These are phyloP conservation scores for Podospora pseudopauciseta DNA, from an alignment of 495 filamentous ascomycete species.

Conservation along the genomic window DNA sequence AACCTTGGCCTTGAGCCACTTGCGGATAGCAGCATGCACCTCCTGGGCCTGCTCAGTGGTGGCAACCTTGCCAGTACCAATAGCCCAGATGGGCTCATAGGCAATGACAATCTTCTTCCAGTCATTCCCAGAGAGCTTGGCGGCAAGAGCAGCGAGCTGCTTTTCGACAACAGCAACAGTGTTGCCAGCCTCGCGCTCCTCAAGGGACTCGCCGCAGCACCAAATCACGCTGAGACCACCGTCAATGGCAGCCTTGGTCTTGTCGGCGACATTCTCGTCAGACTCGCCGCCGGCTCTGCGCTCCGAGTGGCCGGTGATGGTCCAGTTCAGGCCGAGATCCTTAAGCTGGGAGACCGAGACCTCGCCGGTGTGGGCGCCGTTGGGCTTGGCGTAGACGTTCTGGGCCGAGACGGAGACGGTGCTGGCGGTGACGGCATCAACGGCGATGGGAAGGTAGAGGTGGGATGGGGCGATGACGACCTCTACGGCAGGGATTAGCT, in stretches of 20 bases:
- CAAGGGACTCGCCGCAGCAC: constrained; percentile 92
- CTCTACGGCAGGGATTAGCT: constrained; percentile 50
- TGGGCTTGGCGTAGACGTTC: constrained; percentile 95
- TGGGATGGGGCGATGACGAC: constrained; percentile 89
- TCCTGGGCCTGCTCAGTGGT: constrained; percentile 91
- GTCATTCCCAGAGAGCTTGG: constrained; percentile 62
- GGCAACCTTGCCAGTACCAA: constrained; percentile 96
- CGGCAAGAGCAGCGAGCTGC: constrained; percentile 66
- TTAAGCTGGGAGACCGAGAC: constrained; percentile 87
- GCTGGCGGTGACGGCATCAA: constrained; percentile 57
- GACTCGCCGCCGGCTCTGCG: constrained; percentile 79
- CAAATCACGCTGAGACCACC: constrained; percentile 87
- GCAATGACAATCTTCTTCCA: constrained; percentile 95
- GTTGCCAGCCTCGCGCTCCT: constrained; percentile 82
- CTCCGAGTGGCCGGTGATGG: constrained; percentile 90
- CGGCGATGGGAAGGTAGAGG: constrained; percentile 83
- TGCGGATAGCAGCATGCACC: constrained; percentile 86
- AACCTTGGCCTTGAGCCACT: constrained; percentile 76
- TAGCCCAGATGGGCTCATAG: constrained; percentile 99
- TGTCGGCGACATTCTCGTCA: constrained; percentile 82
- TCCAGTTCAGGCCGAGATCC: constrained; percentile 83
- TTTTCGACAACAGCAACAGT: constrained; percentile 87
- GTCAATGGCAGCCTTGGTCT: constrained; percentile 86
- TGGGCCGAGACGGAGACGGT: constrained; percentile 79
- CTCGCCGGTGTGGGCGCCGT: constrained; percentile 96